Conservation (phyloP, 1,284 basidiomycete genomes). For the Trichosporon ovoides region DNA sequence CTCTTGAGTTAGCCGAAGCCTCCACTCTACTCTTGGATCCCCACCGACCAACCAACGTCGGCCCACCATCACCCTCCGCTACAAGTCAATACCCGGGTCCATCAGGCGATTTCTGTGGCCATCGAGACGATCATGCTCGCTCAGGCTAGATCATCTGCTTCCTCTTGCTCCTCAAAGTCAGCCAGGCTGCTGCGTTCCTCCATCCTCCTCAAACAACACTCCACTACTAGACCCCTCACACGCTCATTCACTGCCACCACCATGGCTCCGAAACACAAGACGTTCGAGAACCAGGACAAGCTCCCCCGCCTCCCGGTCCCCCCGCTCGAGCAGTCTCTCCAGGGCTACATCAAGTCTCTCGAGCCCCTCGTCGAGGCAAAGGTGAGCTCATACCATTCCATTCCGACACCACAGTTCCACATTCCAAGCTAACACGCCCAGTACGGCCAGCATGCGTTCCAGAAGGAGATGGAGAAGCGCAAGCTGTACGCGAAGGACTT, state of each 20-base stretch:
- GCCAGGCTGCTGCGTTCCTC: too few species aligned
- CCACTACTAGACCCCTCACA: neutral
- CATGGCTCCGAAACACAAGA: slow-evolving; percentile 37
- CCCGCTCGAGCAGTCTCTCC: slow-evolving; percentile 66
- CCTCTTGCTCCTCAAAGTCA: too few species aligned
- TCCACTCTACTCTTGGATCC: too few species aligned
- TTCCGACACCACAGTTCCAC: neutral
- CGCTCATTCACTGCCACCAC: neutral
- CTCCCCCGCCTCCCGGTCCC: slow-evolving; percentile 76
- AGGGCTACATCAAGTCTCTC: slow-evolving; percentile 72
- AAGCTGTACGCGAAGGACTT: slow-evolving; percentile 67
- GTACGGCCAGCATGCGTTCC: slow-evolving; percentile 56
- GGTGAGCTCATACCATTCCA: slow-evolving; percentile 46
- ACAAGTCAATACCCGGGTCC: too few species aligned
- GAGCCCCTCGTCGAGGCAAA: slow-evolving; percentile 74
- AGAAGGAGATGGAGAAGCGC: slow-evolving; percentile 59
- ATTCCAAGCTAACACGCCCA: slow-evolving; percentile 23
- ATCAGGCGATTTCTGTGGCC: too few species aligned
- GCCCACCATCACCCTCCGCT: too few species aligned
- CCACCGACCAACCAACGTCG: too few species aligned
- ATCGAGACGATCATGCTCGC: too few species aligned
- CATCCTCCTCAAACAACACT: neutral
- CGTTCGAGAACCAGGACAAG: slow-evolving; percentile 47
- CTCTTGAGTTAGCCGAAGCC: too few species aligned
- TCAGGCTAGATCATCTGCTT: too few species aligned